These are phyloP conservation scores for Bipolaris zeicola DNA, from an alignment of 2,329 filamentous ascomycete species.

Conservation along the genomic window DNA sequence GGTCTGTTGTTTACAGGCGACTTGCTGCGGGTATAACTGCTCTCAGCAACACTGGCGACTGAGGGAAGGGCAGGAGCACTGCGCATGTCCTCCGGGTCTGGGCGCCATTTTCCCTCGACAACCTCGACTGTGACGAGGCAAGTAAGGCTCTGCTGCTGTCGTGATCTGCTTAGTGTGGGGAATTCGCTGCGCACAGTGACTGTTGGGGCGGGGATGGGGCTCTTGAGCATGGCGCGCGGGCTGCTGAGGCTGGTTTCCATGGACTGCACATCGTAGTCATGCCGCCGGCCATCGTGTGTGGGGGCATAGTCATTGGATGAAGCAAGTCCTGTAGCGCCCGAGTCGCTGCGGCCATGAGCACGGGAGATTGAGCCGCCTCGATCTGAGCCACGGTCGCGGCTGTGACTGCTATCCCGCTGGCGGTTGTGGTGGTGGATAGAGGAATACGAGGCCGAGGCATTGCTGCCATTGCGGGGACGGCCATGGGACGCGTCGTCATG, in stretches of 20 bases:
- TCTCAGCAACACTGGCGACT: slow-evolving; percentile 54
- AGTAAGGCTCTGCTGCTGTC: slow-evolving; percentile 92
- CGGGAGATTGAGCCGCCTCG: slow-evolving; percentile 47
- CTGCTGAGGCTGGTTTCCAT: slow-evolving; percentile 87
- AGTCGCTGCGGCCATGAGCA: slow-evolving; percentile 76
- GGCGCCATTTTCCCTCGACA: slow-evolving; percentile 86
- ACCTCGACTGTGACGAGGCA: slow-evolving; percentile 95
- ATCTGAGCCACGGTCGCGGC: slow-evolving; percentile 46
- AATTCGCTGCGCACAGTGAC: slow-evolving; percentile 98
- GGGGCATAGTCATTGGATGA: slow-evolving; percentile 83
- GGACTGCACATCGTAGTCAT: slow-evolving; percentile 94
- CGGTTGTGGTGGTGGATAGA: slow-evolving; percentile 31
- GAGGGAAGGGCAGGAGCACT: slow-evolving; percentile 58
- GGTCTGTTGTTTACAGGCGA: slow-evolving; percentile 62
- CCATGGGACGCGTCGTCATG: slow-evolving; percentile 49
- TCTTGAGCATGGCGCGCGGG: slow-evolving; percentile 72
- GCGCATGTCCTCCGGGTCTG: slow-evolving; percentile 78
- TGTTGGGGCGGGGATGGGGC: slow-evolving; percentile 85
- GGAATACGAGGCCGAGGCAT: slow-evolving; percentile 40
- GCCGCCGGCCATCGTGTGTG: slow-evolving; percentile 74
- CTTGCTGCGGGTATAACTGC: slow-evolving; percentile 56
- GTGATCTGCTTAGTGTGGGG: slow-evolving; percentile 87
- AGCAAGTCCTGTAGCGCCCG: slow-evolving; percentile 70
- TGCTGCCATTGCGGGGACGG: slow-evolving; percentile 43
- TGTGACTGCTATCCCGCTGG: slow-evolving; percentile 47